Conservation (phyloP, 106 monocot genomes). For the Dactylorhiza incarnata region DNA sequence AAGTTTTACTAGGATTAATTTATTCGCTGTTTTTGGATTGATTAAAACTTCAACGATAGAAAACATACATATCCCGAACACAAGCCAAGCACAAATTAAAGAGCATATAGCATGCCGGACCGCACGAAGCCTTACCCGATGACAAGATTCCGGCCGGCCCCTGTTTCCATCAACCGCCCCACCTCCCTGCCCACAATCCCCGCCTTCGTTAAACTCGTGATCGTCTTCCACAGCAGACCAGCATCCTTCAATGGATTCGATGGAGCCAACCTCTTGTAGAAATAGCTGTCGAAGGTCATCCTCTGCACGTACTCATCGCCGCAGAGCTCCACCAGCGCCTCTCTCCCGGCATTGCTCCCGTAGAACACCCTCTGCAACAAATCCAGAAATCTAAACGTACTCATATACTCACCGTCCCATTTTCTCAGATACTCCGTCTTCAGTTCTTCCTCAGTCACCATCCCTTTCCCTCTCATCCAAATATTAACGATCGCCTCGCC, state of each 20-base stretch:
- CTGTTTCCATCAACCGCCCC: slow-evolving; percentile 10
- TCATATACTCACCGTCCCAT: slow-evolving; percentile 55
- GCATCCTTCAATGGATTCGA: slow-evolving; percentile 43
- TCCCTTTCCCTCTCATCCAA: slow-evolving; percentile 29
- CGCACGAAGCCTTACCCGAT: no score
- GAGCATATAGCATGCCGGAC: no score
- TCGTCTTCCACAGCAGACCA: slow-evolving; percentile 38
- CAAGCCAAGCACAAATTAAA: no score
- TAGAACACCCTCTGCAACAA: slow-evolving; percentile 73
- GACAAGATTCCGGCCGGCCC: background rate
- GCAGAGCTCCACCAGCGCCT: slow-evolving; percentile 91
- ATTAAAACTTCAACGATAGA: no score
- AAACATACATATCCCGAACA: no score
- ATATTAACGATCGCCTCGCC: slow-evolving; percentile 55
- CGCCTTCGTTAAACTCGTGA: slow-evolving; percentile 40
- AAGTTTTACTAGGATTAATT: no score
- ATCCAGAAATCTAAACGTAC: slow-evolving; percentile 70
- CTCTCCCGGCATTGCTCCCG: slow-evolving; percentile 53
- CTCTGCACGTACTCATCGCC: slow-evolving; percentile 81
- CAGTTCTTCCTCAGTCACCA: slow-evolving; percentile 48
- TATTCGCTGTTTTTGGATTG: no score
- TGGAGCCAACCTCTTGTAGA: slow-evolving; percentile 57
- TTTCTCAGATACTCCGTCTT: slow-evolving; percentile 52
- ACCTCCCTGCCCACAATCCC: slow-evolving; percentile 41
- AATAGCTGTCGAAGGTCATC: slow-evolving; percentile 81